Base-by-base conservation (phyloP, 768 basidiomycete species). In the Panellus pusillus region DNA sequence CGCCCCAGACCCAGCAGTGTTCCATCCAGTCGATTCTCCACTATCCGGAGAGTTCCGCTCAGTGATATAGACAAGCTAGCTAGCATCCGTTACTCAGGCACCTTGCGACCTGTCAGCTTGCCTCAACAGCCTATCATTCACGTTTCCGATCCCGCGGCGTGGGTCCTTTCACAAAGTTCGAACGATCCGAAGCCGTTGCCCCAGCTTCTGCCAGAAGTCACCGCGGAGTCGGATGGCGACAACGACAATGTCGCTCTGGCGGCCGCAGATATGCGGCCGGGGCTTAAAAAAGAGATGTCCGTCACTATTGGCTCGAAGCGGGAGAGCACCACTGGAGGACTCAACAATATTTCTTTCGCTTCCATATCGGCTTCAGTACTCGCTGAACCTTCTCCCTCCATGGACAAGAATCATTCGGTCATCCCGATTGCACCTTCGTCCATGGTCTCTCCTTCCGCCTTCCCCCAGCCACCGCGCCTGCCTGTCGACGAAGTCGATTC, bases 381-480 rank as follows among this genome's bases (percentile, higher is more conserved):
- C 9, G 6, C 14, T n/a, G 9, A 17, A 24, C 37, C 31, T 24
- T 19, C 40, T 2, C 9, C 43, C 1, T 2, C 24, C 24, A 24
- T 24, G 6, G 24, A 24, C 24, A 49, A 44, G 28, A 49, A 51
- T 18, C 43, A 38, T 36, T 60, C 59, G 12, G 50, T 32, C 24
- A 38, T 41, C 17, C 54, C 59, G 18, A 52, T 57, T 45, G 50
- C 44, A 13, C 50, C 52, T 39, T 6, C 32, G 19, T 60, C 58
- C 19, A 41, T 43, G 49, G 13, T 60, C 8, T 50, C 59, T 9
- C 51, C 56, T 35, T 60, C 59, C 28, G 47, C 59, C 3, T 60
- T 60, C 36, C 59, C 59, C 17, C 35, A 27, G 29, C 54, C 55
- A n/a, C n/a, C n/a, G n/a, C n/a, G n/a, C n/a, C n/a, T n/a, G n/a